Evolutionary conservation across 169 alveolate species (phyloP).

Genomic region (Eimeria maxima): DNA sequence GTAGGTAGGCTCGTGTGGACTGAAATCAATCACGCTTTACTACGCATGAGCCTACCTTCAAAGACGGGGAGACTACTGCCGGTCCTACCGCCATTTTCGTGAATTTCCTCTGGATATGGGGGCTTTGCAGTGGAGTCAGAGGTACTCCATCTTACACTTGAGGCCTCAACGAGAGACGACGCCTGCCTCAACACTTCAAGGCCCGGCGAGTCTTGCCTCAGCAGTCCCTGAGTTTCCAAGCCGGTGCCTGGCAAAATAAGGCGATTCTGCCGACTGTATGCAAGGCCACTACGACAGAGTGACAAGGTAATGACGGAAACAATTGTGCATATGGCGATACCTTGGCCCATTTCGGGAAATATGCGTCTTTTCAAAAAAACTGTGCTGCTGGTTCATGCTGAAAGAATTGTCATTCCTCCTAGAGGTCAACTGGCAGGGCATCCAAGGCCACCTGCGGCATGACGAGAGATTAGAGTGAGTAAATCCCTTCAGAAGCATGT

Average conservation of each 20-base stretch:
- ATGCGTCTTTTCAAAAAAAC: background rate
- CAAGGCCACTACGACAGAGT: slow-evolving; percentile 16
- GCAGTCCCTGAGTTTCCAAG: background rate
- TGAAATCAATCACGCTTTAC: background rate
- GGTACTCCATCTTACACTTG: background rate
- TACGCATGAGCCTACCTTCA: background rate
- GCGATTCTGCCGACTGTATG: slow-evolving; percentile 2
- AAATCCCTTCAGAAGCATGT: background rate
- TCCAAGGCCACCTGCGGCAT: slow-evolving; percentile 22
- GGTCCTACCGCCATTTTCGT: background rate
- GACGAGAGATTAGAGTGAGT: slow-evolving; percentile 6
- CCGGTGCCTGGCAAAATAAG: background rate
- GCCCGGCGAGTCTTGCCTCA: background rate
- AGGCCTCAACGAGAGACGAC: background rate
- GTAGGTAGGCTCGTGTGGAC: slow-evolving; percentile 20
- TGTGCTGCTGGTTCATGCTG: slow-evolving; percentile 25
- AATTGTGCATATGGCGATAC: slow-evolving; percentile 16
- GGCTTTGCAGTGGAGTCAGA: background rate
- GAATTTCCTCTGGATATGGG: background rate
- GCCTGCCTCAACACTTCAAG: background rate
- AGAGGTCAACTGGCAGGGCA: background rate
- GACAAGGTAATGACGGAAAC: background rate
- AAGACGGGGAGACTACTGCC: background rate
- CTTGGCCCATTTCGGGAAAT: slow-evolving; percentile 44
- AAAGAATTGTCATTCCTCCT: background rate